Percentiles rank a stretch among this genome's conserved stretches.
phyloP scores from a whole-genome alignment of 768 basidiomycete genomes.

The Phlebiopsis gigantea region DNA sequence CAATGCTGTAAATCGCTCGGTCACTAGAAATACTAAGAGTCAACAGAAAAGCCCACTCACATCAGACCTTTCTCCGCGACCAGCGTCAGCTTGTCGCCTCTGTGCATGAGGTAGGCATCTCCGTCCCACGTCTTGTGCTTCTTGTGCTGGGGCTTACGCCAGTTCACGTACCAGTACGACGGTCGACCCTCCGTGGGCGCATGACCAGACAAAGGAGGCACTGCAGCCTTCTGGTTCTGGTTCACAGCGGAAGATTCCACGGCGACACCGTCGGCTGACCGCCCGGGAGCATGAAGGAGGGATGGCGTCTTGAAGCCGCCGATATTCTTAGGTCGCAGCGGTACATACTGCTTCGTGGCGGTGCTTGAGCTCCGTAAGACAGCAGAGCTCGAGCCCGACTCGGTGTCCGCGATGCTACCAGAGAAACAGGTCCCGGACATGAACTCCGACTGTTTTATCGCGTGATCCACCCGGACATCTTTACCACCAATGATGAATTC shows the following conservation, averaged over 20 bases:
- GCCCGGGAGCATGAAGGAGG: neutral
- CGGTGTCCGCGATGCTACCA: neutral
- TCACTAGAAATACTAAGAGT: neutral
- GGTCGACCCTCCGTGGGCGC: neutral
- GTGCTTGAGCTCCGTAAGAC: slow-evolving; percentile 7
- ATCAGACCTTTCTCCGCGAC: slow-evolving; percentile 67
- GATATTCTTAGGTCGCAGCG: slow-evolving; percentile 8
- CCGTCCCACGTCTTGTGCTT: slow-evolving; percentile 87
- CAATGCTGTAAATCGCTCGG: slow-evolving; percentile 39
- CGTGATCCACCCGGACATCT: slow-evolving; percentile 60
- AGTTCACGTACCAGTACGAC: slow-evolving; percentile 22
- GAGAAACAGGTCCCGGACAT: slow-evolving; percentile 46
- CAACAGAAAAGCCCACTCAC: slow-evolving; percentile 33
- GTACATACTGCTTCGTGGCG: slow-evolving; percentile 13
- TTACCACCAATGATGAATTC: slow-evolving; percentile 38
- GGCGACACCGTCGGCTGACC: slow-evolving; percentile 5
- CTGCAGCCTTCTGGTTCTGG: neutral
- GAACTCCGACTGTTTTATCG: slow-evolving; percentile 48
- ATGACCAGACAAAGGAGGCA: too few species aligned
- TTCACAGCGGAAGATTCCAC: neutral
- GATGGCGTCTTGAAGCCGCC: slow-evolving; percentile 10
- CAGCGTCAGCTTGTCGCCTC: slow-evolving; percentile 49
- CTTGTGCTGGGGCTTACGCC: slow-evolving; percentile 65
- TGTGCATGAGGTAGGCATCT: slow-evolving; percentile 55
- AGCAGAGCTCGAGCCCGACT: neutral